Evolutionary conservation across 352 stramenopile genomes (phyloP), one percentile per base, ranked within the genome.

Genomic region (Globisporangium mamillatum): DNA sequence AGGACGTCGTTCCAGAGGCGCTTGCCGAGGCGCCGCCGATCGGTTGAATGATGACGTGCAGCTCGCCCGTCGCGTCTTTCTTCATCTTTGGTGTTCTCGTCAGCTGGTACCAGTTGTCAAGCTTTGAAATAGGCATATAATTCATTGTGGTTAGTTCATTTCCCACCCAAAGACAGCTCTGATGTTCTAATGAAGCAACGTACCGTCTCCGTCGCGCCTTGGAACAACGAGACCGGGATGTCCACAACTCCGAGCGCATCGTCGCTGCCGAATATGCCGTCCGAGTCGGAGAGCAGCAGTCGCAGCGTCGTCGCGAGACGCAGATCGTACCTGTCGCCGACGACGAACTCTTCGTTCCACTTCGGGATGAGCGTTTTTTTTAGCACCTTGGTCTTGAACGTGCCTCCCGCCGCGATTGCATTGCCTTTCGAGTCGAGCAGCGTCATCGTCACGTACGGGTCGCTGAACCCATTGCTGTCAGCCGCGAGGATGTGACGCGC

Each of bases 101-200:
- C 22, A 92, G 65, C 62, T 90, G 76, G 61, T 90, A 92, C 84
- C 84, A 92, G 59, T 87, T 89, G 63, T 92, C 84, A 20, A 92
- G 64, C 67, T 72, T 70, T 36, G 46, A n/a, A 58, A 3, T 54
- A 8, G 63, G 60, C 10, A 50, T 18, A 5, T 7, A 69, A 52
- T 24, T 52, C 18, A 52, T 52, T 10, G 5, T 52, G 44, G 41
- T 25, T 44, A 65, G 59, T 18, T 41, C 25, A 22, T 60, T 8
- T 3, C 25, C 27, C 27, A n/a, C 7, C 12, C 20, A 58, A 64
- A 63, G 34, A 41, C 16, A 52, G 48, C 7, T 52, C 44, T 29
- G 4, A 18, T 10, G 3, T 24, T 29, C 20, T 32, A 52, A 44
- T 14, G 10, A 24, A 50, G 16, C 56, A 10, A 63, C 64, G 32